These are phyloP conservation scores for Oryza glaberrima DNA, from an alignment of 176 grass and related monocot species.

Conservation along the genomic window DNA sequence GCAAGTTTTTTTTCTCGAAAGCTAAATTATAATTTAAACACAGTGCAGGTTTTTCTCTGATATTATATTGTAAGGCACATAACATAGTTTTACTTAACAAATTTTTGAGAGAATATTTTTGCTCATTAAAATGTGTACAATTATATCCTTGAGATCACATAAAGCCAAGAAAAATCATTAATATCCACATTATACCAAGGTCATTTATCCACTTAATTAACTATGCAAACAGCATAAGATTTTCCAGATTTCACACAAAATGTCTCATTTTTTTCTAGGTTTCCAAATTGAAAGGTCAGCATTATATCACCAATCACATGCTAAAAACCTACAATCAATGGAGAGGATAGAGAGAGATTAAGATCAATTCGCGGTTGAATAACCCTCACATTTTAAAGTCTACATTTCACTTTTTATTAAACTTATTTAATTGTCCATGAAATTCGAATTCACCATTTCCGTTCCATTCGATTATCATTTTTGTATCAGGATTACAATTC, in stretches of 20 bases:
- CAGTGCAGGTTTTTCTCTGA: slow-evolving; percentile 21
- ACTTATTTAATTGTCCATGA: slow-evolving; percentile 4
- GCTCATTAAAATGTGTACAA: slow-evolving; percentile 2
- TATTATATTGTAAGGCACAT: slow-evolving; percentile 18
- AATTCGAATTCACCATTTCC: slow-evolving; percentile 2
- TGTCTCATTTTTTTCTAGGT: background rate
- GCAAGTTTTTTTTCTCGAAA: background rate
- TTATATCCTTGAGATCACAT: slow-evolving; percentile 16
- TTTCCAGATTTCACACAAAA: slow-evolving; percentile 1
- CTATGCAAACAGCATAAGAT: background rate
- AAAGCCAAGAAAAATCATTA: background rate
- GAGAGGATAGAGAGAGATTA: background rate
- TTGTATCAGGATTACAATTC: background rate
- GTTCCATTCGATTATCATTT: background rate
- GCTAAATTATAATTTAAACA: no score
- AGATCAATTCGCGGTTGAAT: background rate
- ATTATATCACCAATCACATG: slow-evolving; percentile 1
- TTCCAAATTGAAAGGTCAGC: background rate
- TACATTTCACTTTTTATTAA: slow-evolving; percentile 27
- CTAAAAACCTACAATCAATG: background rate
- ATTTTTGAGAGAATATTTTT: background rate
- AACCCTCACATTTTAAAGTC: background rate
- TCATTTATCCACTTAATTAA: background rate
- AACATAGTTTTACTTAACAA: slow-evolving; percentile 1
- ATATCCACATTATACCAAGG: background rate